Base-by-base conservation (phyloP, 2,329 filamentous ascomycete species). In the Fusarium sp. region DNA sequence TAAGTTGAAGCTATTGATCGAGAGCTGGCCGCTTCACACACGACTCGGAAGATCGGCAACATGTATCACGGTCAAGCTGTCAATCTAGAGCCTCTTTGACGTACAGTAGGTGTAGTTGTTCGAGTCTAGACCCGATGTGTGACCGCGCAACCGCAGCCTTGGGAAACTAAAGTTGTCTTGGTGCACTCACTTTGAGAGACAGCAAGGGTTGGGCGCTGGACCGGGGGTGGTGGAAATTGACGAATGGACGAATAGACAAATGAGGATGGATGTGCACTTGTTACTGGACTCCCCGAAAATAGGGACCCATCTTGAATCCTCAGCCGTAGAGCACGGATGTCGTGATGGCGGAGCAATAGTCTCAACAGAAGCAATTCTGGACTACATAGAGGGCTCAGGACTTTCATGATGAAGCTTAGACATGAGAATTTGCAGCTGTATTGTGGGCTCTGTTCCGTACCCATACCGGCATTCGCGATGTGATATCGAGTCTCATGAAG, bases 31-130 rank as follows among this genome's bases (percentile, higher is more conserved):
- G 69, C 51, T 60, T 70, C 35, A 42, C 44, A 36, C 36, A 58
- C 24, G 17, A 56, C 17, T 45, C 69, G 61, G 63, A 74, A 74
- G 67, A 59, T 74, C 72, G 72, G 72, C 72, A 74, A n/a, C 36
- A 5, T 45, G 41, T 60, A 20, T 17, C 36, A 28, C 12, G 22
- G 26, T 15, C 44, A 42, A 63, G 47, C 48, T 69, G 44, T 36
- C 57, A 56, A 28, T 31, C 38, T 7, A n/a, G 31, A 44, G 33
- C 49, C 28, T 58, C 45, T 44, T 42, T 64, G 33, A n/a, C 41
- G 45, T 26, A 44, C 7, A 24, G 39, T 51, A 54, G 65, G 39
- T 66, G 51, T 57, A 26, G 39, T 62, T 61, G 18, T 58, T 70
- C 13, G 55, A 63, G 59, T 64, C 72, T 64, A 70, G 73, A 75